phyloP scores from a whole-genome alignment of 352 stramenopile species.

The Globisporangium takayamanum region DNA sequence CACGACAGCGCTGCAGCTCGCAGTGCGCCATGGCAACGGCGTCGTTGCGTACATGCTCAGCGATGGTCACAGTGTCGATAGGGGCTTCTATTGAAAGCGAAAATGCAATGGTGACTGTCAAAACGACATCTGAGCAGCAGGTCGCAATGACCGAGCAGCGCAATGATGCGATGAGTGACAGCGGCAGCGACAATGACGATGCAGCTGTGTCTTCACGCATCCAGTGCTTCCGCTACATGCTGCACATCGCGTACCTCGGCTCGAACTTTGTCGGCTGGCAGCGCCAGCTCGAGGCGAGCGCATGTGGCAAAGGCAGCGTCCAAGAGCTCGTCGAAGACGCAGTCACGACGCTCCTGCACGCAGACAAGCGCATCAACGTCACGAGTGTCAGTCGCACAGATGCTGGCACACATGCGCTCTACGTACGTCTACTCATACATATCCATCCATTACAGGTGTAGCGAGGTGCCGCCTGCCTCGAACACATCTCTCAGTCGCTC shows the following conservation, averaged over 20 bases:
- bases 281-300: slow-evolving; percentile 48
- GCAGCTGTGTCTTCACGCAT: background rate
- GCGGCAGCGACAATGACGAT: background rate
- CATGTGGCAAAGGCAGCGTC: slow-evolving; percentile 50
- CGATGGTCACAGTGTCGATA: slow-evolving; percentile 41
- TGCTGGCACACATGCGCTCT: slow-evolving; percentile 77
- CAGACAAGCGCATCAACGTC: slow-evolving; percentile 62
- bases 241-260: slow-evolving; percentile 77
- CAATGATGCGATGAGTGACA: background rate
- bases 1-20: slow-evolving; percentile 53
- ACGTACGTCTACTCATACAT: slow-evolving; percentile 30
- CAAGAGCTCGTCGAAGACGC: slow-evolving; percentile 75
- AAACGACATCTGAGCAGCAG: background rate
- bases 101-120: background rate
- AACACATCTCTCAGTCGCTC: slow-evolving; percentile 1
- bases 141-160: background rate
- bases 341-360: slow-evolving; percentile 41
- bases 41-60: slow-evolving; percentile 53
- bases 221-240: slow-evolving; percentile 42
- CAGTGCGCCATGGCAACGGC: slow-evolving; percentile 56
- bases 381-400: slow-evolving; percentile 81
- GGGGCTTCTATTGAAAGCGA: slow-evolving; percentile 49
- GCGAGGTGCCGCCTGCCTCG: background rate
- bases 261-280: slow-evolving; percentile 79
- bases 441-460: background rate